Percentiles rank a stretch among this genome's conserved stretches.
Conservation (phyloP, 169 alveolate species). For the Cryptosporidium ubiquitum region DNA sequence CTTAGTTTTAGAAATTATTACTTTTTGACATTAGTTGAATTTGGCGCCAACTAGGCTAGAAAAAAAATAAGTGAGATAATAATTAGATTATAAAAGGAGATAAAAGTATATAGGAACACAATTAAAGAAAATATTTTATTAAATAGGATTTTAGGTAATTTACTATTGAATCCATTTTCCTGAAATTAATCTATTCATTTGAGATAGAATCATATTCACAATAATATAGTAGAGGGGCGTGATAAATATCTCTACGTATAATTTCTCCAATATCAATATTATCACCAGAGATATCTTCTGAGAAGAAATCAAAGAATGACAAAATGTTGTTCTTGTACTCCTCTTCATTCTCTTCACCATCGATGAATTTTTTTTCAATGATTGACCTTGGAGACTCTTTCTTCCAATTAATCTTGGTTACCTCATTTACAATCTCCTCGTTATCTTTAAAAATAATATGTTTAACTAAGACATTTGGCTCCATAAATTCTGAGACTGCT, state of each 20-base stretch:
- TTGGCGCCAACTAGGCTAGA: not conserved
- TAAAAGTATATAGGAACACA: not conserved
- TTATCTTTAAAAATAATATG: constrained; percentile 85
- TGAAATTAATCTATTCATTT: constrained; percentile 3
- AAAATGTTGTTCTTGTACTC: constrained; percentile 75
- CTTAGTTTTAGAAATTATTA: not conserved
- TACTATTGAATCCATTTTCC: not conserved
- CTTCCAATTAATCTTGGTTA: constrained; percentile 89
- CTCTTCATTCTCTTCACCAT: constrained; percentile 63
- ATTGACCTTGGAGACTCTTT: constrained; percentile 75
- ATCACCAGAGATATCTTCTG: constrained; percentile 77
- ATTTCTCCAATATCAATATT: constrained; percentile 87
- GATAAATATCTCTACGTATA: constrained; percentile 91
- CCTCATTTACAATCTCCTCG: constrained; percentile 86
- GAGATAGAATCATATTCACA: constrained; percentile 20
- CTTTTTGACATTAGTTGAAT: not conserved
- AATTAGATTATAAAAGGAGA: not conserved
- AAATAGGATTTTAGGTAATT: not conserved
- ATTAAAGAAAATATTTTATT: not conserved
- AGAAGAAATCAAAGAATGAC: constrained; percentile 84
- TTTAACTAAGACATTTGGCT: constrained; percentile 85
- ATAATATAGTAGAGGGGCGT: constrained; percentile 88
- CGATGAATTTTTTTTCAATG: constrained; percentile 55
- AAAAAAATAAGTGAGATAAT: not conserved
- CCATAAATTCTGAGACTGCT: constrained; percentile 86